Evolutionary conservation across 345 rosid species (phyloP).

Genomic region (Salix udensis): DNA sequence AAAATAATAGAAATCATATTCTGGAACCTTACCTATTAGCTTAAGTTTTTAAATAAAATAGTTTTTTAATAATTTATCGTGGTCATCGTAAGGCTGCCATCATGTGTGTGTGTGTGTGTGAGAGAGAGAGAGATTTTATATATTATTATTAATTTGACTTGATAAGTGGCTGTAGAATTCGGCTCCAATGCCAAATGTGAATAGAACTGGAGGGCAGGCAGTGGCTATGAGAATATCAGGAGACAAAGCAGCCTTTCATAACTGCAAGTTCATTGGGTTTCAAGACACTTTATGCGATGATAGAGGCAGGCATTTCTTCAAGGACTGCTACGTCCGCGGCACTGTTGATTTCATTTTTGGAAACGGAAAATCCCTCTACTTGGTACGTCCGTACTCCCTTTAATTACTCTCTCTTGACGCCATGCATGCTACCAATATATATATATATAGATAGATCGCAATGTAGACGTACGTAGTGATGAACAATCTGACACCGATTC

Average conservation of each 20-base stretch:
- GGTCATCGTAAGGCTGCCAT: too few relatives aligned
- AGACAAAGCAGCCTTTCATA: conserved; percentile 43
- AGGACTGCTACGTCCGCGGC: conserved; percentile 40
- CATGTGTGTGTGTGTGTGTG: too few relatives aligned
- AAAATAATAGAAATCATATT: too few relatives aligned
- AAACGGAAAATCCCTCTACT: conserved; percentile 44
- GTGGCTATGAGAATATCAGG: conserved; percentile 48
- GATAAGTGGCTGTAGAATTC: conserved; percentile 25
- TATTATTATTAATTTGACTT: background rate
- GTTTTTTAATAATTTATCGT: too few relatives aligned
- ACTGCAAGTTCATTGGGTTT: conserved; percentile 38
- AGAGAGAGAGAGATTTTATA: too few relatives aligned
- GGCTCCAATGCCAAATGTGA: conserved; percentile 42
- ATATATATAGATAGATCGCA: background rate
- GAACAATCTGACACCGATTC: fast-evolving
- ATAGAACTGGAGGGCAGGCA: conserved; percentile 38
- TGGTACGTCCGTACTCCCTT: conserved; percentile 31
- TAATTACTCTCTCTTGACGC: background rate
- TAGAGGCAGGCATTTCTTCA: conserved; percentile 44
- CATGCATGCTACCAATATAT: too few relatives aligned
- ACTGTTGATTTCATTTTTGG: conserved; percentile 54
- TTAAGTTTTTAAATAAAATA: fast-evolving
- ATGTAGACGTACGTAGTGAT: too few relatives aligned
- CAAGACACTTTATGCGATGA: conserved; percentile 56
- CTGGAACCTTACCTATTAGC: fast-evolving